Conservation (phyloP, 2,329 filamentous ascomycete genomes). For the Neofusicoccum sp. region DNA sequence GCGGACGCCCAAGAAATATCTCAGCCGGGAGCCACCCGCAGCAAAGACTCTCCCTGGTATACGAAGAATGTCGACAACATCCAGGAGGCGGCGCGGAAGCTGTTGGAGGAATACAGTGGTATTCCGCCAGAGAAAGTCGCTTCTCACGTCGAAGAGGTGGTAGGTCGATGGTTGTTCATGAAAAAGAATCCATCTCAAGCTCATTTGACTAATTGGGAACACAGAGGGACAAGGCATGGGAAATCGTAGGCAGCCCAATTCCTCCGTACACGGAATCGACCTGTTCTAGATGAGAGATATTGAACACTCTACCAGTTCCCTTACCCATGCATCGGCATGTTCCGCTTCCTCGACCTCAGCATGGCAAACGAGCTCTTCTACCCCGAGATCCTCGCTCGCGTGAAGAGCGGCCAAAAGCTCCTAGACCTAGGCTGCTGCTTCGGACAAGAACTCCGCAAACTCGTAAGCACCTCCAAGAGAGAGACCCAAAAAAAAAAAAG, state of each 20-base stretch:
- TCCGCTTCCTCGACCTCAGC: constrained; percentile 36
- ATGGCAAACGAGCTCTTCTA: constrained; percentile 29
- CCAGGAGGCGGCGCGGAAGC: constrained; percentile 28
- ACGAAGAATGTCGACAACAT: constrained; percentile 31
- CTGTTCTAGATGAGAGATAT: no score
- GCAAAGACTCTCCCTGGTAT: constrained; percentile 31
- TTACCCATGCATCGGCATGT: constrained; percentile 39
- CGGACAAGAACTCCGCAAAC: constrained; percentile 46
- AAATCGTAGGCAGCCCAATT: constrained; percentile 25
- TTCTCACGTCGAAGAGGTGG: constrained; percentile 36
- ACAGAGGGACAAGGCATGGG: constrained; percentile 33
- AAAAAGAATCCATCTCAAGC: background rate
- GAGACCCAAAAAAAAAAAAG: no score
- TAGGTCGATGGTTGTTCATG: constrained; percentile 21
- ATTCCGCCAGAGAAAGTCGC: constrained; percentile 35
- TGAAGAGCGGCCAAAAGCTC: constrained; percentile 35
- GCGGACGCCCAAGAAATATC: background rate
- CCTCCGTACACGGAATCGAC: background rate
- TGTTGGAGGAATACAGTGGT: constrained; percentile 42
- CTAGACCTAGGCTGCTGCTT: constrained; percentile 48
- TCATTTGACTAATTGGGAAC: background rate
- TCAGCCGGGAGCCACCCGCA: background rate
- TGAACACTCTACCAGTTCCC: constrained; percentile 11
- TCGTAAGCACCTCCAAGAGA: constrained; percentile 25
- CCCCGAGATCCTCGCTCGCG: constrained; percentile 32